Percentiles rank a stretch among this genome's conserved stretches.
phyloP scores from a whole-genome alignment of 169 alveolate species.

The Eimeria tenella region DNA sequence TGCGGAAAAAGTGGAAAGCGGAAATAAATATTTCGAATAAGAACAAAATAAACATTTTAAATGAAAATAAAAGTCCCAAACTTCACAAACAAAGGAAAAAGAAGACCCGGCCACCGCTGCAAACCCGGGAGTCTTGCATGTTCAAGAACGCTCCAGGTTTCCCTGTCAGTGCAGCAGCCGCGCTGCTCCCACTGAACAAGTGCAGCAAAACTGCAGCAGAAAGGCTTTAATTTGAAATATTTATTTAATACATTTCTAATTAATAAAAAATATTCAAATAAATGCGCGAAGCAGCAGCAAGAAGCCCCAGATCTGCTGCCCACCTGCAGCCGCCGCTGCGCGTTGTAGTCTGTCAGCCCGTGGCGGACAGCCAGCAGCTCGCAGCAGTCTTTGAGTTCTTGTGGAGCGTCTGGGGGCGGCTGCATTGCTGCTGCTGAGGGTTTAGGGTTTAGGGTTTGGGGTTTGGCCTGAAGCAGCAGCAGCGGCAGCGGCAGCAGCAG shows the following conservation, averaged over 20 bases:
- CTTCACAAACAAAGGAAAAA: background rate
- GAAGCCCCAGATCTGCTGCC: background rate
- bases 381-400: background rate
- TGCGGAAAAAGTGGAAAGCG: background rate
- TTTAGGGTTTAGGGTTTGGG: too few relatives aligned
- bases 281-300: background rate
- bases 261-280: background rate
- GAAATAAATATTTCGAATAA: background rate
- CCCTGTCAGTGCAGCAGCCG: background rate
- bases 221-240: too few relatives aligned
- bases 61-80: background rate
- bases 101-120: background rate
- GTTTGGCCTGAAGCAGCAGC: too few relatives aligned
- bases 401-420: too few relatives aligned
- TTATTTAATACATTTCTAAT: too few relatives aligned
- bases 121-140: too few relatives aligned
- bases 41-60: too few relatives aligned
- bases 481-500: too few relatives aligned
- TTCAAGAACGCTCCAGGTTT: background rate
- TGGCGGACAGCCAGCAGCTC: conserved; percentile 68
- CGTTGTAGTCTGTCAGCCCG: conserved; percentile 68
- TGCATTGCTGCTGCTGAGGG: too few relatives aligned
- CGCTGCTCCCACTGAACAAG: too few relatives aligned
- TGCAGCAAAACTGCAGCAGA: too few relatives aligned
- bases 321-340: conserved; percentile 63